Evolutionary conservation across 2,329 filamentous ascomycete genomes (phyloP).

Genomic region (Fusarium sp.): DNA sequence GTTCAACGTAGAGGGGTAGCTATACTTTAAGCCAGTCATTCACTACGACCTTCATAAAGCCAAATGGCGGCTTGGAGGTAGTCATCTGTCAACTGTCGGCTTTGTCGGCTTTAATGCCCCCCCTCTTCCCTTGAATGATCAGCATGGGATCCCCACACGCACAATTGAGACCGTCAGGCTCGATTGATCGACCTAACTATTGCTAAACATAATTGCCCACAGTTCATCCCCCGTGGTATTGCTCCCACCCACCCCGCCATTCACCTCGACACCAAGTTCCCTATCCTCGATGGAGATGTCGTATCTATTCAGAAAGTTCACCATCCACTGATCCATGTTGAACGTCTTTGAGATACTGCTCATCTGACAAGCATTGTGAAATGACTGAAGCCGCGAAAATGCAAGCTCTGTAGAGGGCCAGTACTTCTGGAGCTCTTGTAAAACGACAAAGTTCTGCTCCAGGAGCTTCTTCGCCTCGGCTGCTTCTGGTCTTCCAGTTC

Average conservation of each 20-base stretch:
- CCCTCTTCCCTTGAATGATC: not conserved
- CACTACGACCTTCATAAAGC: not conserved
- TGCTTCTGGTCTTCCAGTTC: not conserved
- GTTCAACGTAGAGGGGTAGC: not conserved
- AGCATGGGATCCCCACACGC: not conserved
- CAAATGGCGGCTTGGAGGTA: not conserved
- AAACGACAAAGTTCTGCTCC: not conserved
- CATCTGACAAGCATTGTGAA: constrained; percentile 2
- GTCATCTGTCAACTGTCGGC: not conserved
- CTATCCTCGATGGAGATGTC: not conserved
- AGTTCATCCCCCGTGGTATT: not conserved
- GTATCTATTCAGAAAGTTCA: not conserved
- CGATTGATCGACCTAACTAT: not conserved
- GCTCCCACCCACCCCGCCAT: not conserved
- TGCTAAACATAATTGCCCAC: not conserved
- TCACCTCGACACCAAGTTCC: not conserved
- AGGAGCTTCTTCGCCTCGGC: not conserved
- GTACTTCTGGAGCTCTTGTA: not conserved
- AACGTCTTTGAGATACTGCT: constrained; percentile 5
- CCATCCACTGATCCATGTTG: constrained; percentile 12
- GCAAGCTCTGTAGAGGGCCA: not conserved
- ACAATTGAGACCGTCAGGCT: not conserved
- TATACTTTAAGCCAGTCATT: not conserved
- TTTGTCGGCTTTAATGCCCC: not conserved
- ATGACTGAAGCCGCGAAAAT: not conserved